phyloP scores from a whole-genome alignment of 306 rosid genomes.

The Glycine soja region DNA sequence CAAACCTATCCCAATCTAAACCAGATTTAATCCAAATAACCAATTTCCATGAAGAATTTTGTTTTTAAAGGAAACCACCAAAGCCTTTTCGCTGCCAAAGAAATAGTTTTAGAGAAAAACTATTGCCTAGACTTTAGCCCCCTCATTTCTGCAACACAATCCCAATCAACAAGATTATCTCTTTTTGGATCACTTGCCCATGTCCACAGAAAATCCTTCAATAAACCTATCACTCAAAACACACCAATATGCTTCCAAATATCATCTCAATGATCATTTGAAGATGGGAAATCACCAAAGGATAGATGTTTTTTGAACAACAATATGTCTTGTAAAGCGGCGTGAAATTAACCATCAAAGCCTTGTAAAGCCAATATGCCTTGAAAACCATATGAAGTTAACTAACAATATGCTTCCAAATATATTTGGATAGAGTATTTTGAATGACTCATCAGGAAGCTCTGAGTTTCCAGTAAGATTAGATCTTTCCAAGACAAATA shows the following conservation, averaged over 20 bases:
- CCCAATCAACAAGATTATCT: not conserved
- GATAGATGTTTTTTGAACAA: not conserved
- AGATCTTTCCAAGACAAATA: constrained; percentile 62
- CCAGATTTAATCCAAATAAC: constrained; percentile 8
- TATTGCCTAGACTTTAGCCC: not conserved
- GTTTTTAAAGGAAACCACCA: constrained; percentile 14
- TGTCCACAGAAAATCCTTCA: not conserved
- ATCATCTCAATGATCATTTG: not conserved
- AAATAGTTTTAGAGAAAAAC: not conserved
- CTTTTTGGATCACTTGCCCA: not conserved
- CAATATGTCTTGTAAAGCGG: no score
- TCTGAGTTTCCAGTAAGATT: constrained; percentile 58
- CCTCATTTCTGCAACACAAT: constrained; percentile 9
- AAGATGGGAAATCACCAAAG: constrained; percentile 20
- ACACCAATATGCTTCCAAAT: constrained; percentile 21
- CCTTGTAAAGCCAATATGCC: no score
- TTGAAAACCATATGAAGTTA: no score
- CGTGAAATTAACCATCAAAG: no score
- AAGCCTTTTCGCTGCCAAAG: not conserved
- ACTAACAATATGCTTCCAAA: no score
- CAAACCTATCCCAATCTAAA: not conserved
- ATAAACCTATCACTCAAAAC: constrained; percentile 11
- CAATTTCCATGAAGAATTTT: not conserved
- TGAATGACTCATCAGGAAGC: constrained; percentile 64
- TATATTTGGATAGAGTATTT: constrained; percentile 53